Base-by-base conservation (phyloP, 176 grass and related monocot species). In the Pharus latifolius region DNA sequence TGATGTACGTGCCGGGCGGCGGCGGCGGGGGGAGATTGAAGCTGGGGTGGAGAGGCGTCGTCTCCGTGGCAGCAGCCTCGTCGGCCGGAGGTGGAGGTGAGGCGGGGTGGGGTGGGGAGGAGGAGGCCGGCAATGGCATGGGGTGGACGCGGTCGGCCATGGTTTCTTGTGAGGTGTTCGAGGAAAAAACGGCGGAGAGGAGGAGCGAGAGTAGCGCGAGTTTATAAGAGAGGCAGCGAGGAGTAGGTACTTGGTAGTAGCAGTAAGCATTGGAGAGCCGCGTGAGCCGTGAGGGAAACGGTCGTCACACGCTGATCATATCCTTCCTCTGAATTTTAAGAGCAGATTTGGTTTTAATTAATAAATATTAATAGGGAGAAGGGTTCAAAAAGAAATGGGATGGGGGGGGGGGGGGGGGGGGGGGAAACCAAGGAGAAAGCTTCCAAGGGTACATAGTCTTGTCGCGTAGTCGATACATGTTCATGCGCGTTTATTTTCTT, bases 1-100 rank as follows among this genome's bases (percentile, higher is more conserved):
- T 54, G 72, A 98, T 73, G 89, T 93, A 98, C 0, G 78, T 83
- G 0, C 81, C 86, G 2, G 72, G 65, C 1, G 71, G 32, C 52
- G 44, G n/a, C 0, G 57, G 1, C 7, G 37, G n/a, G 5, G 55
- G 19, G 10, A 14, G 35, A 31, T 64, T 7, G 55, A 88, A 78
- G 26, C 31, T 42, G 13, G 58, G 73, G 77, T 29, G 80, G 12
- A 47, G 75, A 50, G 64, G 80, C 52, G 53, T 57, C 16, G 62
- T 58, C 55, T 63, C 72, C 49, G 47, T 34, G 16, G 44, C 13
- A 2, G 26, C 8, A 3, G 58, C 13, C 1, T 56, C 15, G 30
- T 3, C 13, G 27, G 9, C 26, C 16, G 38, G 2, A 48, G 6
- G 34, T 0, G 3, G 51, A 2, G 52, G 13, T 6, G 16, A 45